Conservation (phyloP, 2,329 filamentous ascomycete species). For the Paracoccidioides lutzii region DNA sequence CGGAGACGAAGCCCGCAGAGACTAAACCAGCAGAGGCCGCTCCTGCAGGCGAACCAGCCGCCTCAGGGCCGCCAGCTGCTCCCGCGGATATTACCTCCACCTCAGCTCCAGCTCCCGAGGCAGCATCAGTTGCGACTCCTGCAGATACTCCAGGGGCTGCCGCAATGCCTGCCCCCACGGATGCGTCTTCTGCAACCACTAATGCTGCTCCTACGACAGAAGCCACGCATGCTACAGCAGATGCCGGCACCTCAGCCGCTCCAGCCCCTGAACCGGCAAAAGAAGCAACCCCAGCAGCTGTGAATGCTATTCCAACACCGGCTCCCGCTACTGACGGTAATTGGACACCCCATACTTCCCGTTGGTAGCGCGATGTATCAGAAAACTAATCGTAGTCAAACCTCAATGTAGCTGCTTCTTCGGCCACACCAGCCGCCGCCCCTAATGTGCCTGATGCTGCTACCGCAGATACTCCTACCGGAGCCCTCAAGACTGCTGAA, state of each 20-base stretch:
- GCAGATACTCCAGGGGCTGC: slow-evolving; percentile 8
- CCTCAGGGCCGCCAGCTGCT: slow-evolving; percentile 3
- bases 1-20: slow-evolving; percentile 12
- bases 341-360: not conserved
- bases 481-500: slow-evolving; percentile 1
- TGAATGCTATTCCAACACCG: slow-evolving; percentile 2
- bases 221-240: not conserved
- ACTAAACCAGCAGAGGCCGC: slow-evolving; percentile 6
- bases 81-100: slow-evolving; percentile 6
- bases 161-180: not conserved
- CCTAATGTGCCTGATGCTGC: slow-evolving; percentile 2
- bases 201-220: slow-evolving; percentile 22
- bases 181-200: slow-evolving; percentile 8
- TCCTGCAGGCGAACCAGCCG: slow-evolving; percentile 2
- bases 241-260: not conserved
- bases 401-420: slow-evolving; percentile 1
- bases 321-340: not conserved
- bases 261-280: not conserved
- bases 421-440: slow-evolving; percentile 4
- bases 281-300: not conserved
- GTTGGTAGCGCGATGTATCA: not conserved
- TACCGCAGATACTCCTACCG: slow-evolving; percentile 1
- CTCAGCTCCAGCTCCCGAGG: slow-evolving; percentile 8
- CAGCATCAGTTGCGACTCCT: slow-evolving; percentile 1
- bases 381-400: not conserved